Evolutionary conservation across 257 asterid species (phyloP).

Genomic region (Solanum rostratum): DNA sequence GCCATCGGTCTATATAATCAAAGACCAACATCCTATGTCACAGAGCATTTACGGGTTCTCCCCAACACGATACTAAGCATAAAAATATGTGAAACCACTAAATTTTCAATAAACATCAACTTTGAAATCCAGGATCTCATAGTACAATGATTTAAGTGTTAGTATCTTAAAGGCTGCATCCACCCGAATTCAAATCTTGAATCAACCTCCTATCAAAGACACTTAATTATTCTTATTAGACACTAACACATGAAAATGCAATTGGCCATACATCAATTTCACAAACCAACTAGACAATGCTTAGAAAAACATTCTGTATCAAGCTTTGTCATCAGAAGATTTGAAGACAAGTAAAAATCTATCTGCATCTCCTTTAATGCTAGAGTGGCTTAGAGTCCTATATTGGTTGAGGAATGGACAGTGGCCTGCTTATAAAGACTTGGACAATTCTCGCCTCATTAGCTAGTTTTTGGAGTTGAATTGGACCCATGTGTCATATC

Average conservation of each 20-base stretch:
- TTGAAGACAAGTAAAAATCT: background rate
- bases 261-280: background rate
- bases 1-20: background rate
- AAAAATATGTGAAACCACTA: background rate
- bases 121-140: background rate
- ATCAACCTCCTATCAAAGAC: background rate
- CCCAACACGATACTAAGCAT: background rate
- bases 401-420: no score
- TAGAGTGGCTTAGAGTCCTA: no score
- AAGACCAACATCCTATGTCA: background rate
- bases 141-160: background rate
- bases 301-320: background rate
- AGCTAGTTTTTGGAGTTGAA: no score
- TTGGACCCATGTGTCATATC: no score
- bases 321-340: background rate
- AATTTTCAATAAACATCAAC: background rate
- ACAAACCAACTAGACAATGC: background rate
- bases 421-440: no score
- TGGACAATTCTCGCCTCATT: no score
- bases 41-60: background rate
- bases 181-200: background rate
- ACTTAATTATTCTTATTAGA: background rate
- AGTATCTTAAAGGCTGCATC: background rate
- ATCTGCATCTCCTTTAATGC: background rate
- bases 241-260: background rate